Evolutionary conservation across 225 moss, liverwort and hornwort species (phyloP), one percentile per base, ranked within the genome.

Genomic region (Neckera pumila): DNA sequence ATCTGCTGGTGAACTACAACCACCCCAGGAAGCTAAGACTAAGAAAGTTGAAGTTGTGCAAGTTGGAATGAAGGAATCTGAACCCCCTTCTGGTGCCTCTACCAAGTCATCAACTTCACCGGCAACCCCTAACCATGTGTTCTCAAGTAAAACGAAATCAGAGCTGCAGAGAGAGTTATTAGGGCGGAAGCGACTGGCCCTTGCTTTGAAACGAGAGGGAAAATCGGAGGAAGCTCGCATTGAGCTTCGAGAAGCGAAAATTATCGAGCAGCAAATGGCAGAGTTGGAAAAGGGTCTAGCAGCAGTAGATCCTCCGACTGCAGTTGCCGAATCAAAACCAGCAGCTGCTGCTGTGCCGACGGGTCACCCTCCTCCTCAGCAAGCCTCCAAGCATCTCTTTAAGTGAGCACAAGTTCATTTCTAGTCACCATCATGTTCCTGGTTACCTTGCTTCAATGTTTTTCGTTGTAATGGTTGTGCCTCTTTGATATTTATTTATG

Each of bases 131-230:
- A 81, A 86, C 60, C 82, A 38, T 85, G 87, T 76, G 58, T 88
- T 92, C 19, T 71, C 94, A 51, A 91, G 77, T 54, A 94, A 95
- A 64, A 93, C 96, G 30, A 98, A 96, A 87, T 92, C 92, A 87
- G 95, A 95, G 90, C 74, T 97, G 87, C 99, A 97, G 90, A 95
- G 93, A 84, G 96, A 97, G 59, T 91, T 99, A 40, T 90, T 99
- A 19, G 97, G 95, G 42, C 95, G 90, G 88, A 99, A 97, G 92
- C 92, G 97, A 63, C 94, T 86, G 75, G 97, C 97, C 27, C 92
- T 99, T 91, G 93, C 92, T 59, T 88, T 99, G 83, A 99, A 97
- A 90, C 93, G 99, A 56, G 99, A 99, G 91, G 97, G 97, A 38
- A 97, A 96, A 85, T 90, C 88, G 47, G 97, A 96, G 74, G 99